Evolutionary conservation across 306 rosid species (phyloP), one percentile per base, ranked within the genome.

Genomic region (Begonia peltatifolia): DNA sequence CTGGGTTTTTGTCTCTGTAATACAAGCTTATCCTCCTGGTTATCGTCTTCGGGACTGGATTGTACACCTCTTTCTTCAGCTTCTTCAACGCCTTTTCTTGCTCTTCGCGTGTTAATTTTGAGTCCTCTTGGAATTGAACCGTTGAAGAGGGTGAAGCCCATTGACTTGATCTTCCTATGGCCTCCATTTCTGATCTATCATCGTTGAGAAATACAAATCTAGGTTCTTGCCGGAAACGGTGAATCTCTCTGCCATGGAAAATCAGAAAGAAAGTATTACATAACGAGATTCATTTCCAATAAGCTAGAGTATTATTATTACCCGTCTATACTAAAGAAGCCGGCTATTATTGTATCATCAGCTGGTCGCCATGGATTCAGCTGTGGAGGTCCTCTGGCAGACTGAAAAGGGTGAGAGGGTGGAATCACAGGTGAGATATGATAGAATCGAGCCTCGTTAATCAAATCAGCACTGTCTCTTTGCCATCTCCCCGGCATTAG

Each of bases 61-160:
- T 70, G 54, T 82, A 82, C 48, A 72, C 46, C 30, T 62, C 60
- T 65, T 74, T 84, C 71, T 47, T 78, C 14, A 89, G 82, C 67
- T 80, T 76, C 58, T 57, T 71, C 55, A 79, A 23, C 17, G 74
- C 80, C 62, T n/a, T 68, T 7, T 61, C 51, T 60, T 68, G 77
- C 53, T 73, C 68, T 18, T 46, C n/a, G 2, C 18, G 25, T 43
- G 60, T 66, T 57, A 77, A 49, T 69, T 57, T 71, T 6, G 84
- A 58, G 67, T 52, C 41, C 3, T 56, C 71, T 49, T 60, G 68
- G 1, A 6, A 56, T 46, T 5, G 38, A 30, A 7, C 6, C 38
- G 9, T 30, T 30, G 38, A 7, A 30, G 38, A 30, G 38, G 38
- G 38, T 5, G 9, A 7, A 30, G 38, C 8, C 38, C 38, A 20